Evolutionary conservation across 2,329 filamentous ascomycete genomes (phyloP).

Genomic region (Colletotrichum spaethianum): DNA sequence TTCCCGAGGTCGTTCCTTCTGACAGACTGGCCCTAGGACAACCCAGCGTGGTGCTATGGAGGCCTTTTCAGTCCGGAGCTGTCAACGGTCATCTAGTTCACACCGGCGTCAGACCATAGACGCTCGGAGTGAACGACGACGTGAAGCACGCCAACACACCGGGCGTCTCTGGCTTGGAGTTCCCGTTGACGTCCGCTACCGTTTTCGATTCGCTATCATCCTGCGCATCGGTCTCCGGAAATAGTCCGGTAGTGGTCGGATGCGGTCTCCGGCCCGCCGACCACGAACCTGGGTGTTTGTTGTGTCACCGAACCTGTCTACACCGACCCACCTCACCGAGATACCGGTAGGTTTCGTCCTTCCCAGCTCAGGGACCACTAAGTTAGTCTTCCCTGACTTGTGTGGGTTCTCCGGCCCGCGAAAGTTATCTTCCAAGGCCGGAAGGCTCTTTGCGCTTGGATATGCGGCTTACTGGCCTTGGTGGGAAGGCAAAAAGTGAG

Average conservation of each 20-base stretch:
- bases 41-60: background rate
- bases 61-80: background rate
- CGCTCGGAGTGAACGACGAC: background rate
- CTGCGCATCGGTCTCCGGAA: background rate
- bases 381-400: background rate
- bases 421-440: slow-evolving; percentile 23
- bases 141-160: background rate
- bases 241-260: background rate
- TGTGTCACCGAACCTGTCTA: background rate
- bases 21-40: background rate
- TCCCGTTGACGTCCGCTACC: background rate
- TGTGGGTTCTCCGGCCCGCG: slow-evolving; percentile 17
- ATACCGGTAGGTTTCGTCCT: slow-evolving; percentile 3
- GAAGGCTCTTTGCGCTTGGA: slow-evolving; percentile 15
- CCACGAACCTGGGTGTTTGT: slow-evolving; percentile 16
- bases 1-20: background rate
- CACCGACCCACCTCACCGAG: background rate
- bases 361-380: slow-evolving; percentile 10
- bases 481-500: slow-evolving; percentile 22
- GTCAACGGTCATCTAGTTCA: background rate
- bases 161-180: background rate
- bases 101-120: background rate
- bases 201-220: background rate
- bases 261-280: slow-evolving; percentile 22
- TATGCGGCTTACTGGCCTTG: slow-evolving; percentile 6